These are phyloP conservation scores for Crithidia bombi DNA, from an alignment of 208 protist species.

Conservation along the genomic window DNA sequence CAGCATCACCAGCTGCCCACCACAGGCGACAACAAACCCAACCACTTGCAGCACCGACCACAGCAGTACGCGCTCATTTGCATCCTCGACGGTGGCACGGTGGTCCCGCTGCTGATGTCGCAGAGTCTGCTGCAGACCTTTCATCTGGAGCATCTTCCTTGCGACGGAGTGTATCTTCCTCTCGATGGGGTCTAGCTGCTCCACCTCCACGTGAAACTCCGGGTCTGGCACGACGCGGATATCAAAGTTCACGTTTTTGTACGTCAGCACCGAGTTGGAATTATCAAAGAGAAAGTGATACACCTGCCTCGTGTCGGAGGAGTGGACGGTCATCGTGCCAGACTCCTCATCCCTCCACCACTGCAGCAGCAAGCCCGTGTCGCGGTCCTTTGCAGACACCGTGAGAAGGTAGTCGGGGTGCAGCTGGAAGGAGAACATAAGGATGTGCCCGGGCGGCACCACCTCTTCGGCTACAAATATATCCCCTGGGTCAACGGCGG, in stretches of 20 bases:
- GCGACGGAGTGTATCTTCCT: slow-evolving; percentile 34
- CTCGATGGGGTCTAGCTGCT: slow-evolving; percentile 78
- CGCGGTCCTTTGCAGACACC: slow-evolving; percentile 6
- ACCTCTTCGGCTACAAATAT: slow-evolving; percentile 39
- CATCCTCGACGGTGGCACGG: slow-evolving; percentile 64
- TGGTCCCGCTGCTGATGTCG: slow-evolving; percentile 63
- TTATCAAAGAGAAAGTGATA: slow-evolving; percentile 55
- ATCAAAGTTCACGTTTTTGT: slow-evolving; percentile 41
- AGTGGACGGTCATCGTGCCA: neutral
- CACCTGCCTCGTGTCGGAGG: neutral
- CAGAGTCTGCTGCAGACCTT: slow-evolving; percentile 44
- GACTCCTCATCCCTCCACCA: slow-evolving; percentile 3
- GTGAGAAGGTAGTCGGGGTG: slow-evolving; percentile 19
- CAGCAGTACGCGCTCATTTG: slow-evolving; percentile 59
- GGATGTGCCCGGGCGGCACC: slow-evolving; percentile 19
- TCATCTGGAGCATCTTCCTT: slow-evolving; percentile 12
- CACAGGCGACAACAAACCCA: slow-evolving; percentile 51
- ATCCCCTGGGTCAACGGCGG: slow-evolving; percentile 20
- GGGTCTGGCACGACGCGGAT: slow-evolving; percentile 47
- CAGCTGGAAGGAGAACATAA: slow-evolving; percentile 58
- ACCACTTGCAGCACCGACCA: slow-evolving; percentile 77
- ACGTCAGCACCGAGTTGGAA: slow-evolving; percentile 30
- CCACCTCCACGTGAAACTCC: slow-evolving; percentile 13
- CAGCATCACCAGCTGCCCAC: slow-evolving; percentile 77
- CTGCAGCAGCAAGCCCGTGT: slow-evolving; percentile 1